Evolutionary conservation across 2,329 filamentous ascomycete genomes (phyloP).

Genomic region (Biscogniauxia marginata): DNA sequence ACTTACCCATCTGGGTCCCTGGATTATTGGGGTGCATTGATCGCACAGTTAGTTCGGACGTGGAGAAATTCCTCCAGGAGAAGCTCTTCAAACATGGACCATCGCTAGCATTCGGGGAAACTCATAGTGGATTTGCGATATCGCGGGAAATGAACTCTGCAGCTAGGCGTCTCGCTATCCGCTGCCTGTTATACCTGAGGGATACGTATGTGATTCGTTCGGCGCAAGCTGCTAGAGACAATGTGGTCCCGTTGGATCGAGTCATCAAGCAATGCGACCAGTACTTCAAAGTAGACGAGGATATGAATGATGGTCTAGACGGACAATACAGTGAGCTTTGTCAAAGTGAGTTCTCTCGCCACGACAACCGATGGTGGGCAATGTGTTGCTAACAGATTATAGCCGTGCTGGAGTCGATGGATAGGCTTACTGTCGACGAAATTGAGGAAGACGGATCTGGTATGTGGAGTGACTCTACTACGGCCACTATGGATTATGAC

Average conservation of each 20-base stretch:
- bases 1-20: constrained; percentile 50
- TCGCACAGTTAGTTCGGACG: constrained; percentile 38
- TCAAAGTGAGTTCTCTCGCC: constrained; percentile 33
- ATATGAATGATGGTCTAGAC: constrained; percentile 33
- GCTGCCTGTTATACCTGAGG: constrained; percentile 46
- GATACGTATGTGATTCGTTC: constrained; percentile 45
- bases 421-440: constrained; percentile 54
- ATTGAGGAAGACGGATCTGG: constrained; percentile 59
- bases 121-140: constrained; percentile 31
- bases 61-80: constrained; percentile 44
- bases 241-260: constrained; percentile 42
- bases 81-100: constrained; percentile 41
- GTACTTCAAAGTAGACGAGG: constrained; percentile 38
- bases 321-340: constrained; percentile 35
- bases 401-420: constrained; percentile 50
- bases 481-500: constrained; percentile 37
- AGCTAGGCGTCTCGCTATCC: constrained; percentile 41
- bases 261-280: constrained; percentile 42
- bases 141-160: constrained; percentile 35
- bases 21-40: constrained; percentile 49
- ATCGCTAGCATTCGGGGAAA: constrained; percentile 28
- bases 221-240: constrained; percentile 41
- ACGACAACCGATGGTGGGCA: constrained; percentile 1
- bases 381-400: constrained; percentile 15
- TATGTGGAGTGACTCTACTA: constrained; percentile 47